Base-by-base conservation (phyloP, 805 yeast species). In the Spathaspora girioi region DNA sequence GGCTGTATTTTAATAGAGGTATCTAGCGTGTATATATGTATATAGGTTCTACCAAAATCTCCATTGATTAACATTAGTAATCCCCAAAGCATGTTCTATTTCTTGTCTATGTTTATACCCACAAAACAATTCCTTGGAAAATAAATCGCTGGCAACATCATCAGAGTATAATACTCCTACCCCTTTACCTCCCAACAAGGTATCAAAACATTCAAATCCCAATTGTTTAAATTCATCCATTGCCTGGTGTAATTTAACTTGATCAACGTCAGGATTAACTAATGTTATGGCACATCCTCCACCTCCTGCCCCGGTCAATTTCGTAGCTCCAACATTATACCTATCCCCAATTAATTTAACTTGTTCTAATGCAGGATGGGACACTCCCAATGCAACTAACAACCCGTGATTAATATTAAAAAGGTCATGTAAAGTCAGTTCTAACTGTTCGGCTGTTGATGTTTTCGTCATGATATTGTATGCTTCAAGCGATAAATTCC, bases 241-340 rank as follows among this genome's bases (percentile, higher is more conserved):
- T 19, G 77, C 75, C 3, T 68, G 63, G 10, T 71, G 65, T 7
- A 80, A 64, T 3, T 63, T 67, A 1, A 58, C 64, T 17, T 66
- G 73, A 0, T 59, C 58, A 1, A 66, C 69, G 2, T 71, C 74
- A 41, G 79, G 82, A 46, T 80, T 72, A 14, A 92, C 74, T 38
- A 94, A 69, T 0, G 98, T 94, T 50, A 94, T 86, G 10, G 98
- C 96, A 74, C 99, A 94, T 1, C 99, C 99, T 47, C 99, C 99
- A 18, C 99, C 99, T 35, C 99, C 99, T 0, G 99, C 99, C 42
- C 99, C 99, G 0, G 99, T 94, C 50, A 94, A 78, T 66, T 94
- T 94, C 0, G 99, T 93, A 52, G 87, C 83, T 7, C 99, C 99
- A 15, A 94, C 67, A 3, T 73, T 64, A 51, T 81, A 60, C 47